Base-by-base conservation (phyloP, 2,329 filamentous ascomycete genomes). In the Plenodomus lindquistii region DNA sequence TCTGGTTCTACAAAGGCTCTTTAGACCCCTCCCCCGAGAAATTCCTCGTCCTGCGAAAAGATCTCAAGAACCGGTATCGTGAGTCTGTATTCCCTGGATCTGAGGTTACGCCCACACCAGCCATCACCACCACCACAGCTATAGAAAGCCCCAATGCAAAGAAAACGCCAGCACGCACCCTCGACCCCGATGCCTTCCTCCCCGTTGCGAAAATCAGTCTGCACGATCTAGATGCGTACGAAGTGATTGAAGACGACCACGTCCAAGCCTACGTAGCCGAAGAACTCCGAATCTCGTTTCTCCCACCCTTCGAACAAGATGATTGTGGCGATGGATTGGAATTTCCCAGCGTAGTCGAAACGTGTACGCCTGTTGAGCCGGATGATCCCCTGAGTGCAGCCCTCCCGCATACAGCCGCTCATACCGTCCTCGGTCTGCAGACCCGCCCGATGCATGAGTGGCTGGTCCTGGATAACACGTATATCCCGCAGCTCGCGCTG, bases 391-490 rank as follows among this genome's bases (percentile, higher is more conserved):
- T 15, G 15, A 7, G 9, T 13, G 10, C 22, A 24, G 6, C 22
- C 27, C 11, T 31, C 27, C 10, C 27, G 9, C 6, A 8, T 13
- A 31, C 27, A 31, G 10, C 27, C 27, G 27, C 27, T 13, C 27
- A 31, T 13, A 13, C 27, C 27, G 27, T 13, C 27, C 18, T 80
- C 72, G 77, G 78, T 15, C 67, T 81, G 15, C 73, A 70, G 44
- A 76, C 73, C 46, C 27, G 6, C 27, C 27, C 6, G 27, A 7
- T 11, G 4, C 27, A 66, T 17, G 77, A 79, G 46, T 81, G 79
- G 79, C 70, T 81, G 11, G 75, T 70, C 0, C 60, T 81, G 40
- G 77, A 81, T 52, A 70, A 73, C 11, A 71, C 72, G 21, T 80
- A 80, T 51, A 65, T 72, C 40, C 64, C 72, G 11, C 74, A 77